Evolutionary conservation across 2,329 filamentous ascomycete species (phyloP).

Genomic region (Cytospora mali): DNA sequence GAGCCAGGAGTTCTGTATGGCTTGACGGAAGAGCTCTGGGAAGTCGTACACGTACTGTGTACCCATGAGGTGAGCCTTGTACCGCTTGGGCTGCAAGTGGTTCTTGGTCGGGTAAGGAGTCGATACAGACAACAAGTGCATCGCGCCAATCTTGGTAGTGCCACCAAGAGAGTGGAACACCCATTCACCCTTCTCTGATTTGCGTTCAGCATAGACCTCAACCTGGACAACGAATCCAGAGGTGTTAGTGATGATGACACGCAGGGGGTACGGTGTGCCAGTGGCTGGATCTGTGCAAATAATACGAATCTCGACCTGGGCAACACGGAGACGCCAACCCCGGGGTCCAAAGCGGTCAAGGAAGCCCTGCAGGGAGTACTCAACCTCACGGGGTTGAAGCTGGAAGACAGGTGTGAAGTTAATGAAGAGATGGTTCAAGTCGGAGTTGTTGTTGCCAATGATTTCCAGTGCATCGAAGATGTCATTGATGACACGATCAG

Average conservation of each 20-base stretch:
- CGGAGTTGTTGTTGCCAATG: constrained; percentile 98
- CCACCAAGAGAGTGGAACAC: constrained; percentile 97
- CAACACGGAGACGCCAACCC: constrained; percentile 94
- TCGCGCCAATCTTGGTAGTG: constrained; percentile 90
- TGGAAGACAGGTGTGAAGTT: constrained; percentile 98
- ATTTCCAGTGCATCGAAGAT: constrained; percentile 98
- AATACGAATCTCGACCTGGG: constrained; percentile 96
- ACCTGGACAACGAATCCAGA: constrained; percentile 97
- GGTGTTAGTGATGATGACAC: constrained; percentile 96
- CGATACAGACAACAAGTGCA: constrained; percentile 89
- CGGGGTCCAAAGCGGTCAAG: constrained; percentile 93
- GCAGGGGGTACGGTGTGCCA: constrained; percentile 84
- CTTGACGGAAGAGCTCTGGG: constrained; percentile 98
- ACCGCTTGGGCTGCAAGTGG: constrained; percentile 96
- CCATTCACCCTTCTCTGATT: constrained; percentile 98
- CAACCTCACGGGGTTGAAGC: constrained; percentile 84
- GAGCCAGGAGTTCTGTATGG: constrained; percentile 92
- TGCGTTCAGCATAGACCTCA: constrained; percentile 96
- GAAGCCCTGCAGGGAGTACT: constrained; percentile 92
- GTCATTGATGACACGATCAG: constrained; percentile 94
- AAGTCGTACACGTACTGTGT: constrained; percentile 99
- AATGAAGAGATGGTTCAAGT: constrained; percentile 99
- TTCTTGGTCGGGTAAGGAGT: constrained; percentile 98
- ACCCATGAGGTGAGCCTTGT: constrained; percentile 99
- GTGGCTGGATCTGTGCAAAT: constrained; percentile 90